Evolutionary conservation across 208 protist species (phyloP).

Genomic region (Herpetomonas tarakana): DNA sequence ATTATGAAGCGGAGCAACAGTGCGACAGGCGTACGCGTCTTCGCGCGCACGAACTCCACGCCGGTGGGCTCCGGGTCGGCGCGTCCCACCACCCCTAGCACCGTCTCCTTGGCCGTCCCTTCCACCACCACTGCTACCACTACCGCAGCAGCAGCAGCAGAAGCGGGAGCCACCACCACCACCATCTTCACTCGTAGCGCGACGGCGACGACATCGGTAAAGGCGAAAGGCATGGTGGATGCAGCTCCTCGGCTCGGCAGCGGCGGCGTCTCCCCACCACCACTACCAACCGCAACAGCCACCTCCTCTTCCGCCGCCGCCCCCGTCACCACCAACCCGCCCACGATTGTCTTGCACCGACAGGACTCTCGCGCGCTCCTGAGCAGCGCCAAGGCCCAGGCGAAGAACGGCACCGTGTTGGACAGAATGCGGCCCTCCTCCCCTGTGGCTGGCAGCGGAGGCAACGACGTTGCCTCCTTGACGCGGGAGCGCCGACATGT

Average conservation of each 20-base stretch:
- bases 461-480: neutral
- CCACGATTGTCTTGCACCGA: neutral
- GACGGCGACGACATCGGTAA: neutral
- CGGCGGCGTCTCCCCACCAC: too few relatives aligned
- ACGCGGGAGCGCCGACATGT: neutral
- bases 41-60: neutral
- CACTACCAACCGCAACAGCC: neutral
- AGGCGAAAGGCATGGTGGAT: neutral
- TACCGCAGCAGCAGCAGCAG: too few relatives aligned
- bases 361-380: neutral
- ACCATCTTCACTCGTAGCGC: neutral
- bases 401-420: too few relatives aligned
- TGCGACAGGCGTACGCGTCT: neutral
- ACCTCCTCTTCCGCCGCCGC: slow-evolving; percentile 1
- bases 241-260: neutral
- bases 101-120: too few relatives aligned
- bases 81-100: too few relatives aligned
- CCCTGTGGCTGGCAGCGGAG: too few relatives aligned
- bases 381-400: too few relatives aligned
- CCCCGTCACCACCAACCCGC: neutral
- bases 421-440: too few relatives aligned
- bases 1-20: neutral
- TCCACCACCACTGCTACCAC: too few relatives aligned
- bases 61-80: too few relatives aligned
- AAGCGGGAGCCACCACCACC: too few relatives aligned